Evolutionary conservation across 2,329 filamentous ascomycete genomes (phyloP), one percentile per base, ranked within the genome.

Genomic region (Sphaerulina musiva): DNA sequence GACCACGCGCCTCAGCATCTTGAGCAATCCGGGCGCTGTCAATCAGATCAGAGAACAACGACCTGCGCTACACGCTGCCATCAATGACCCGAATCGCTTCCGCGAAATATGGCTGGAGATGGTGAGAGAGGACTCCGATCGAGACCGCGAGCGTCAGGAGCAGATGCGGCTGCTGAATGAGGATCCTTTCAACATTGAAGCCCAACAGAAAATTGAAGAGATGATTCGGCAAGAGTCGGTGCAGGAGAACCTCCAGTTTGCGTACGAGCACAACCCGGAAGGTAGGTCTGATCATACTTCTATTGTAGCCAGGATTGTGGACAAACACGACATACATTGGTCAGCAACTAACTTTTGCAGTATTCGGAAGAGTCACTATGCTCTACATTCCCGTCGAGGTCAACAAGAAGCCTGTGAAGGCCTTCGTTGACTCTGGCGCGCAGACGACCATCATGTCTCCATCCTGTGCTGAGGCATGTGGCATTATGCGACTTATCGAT

Each of bases 371-470:
- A 63, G 93, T 98, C 40, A 90, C 92, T 64, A 93, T 98, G 85
- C 82, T 98, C 46, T 98, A 98, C 72, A 87, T 97, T 63, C 85
- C 95, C 67, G 91, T 95, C 57, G 88, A 95, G 70, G 93, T 98
- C 64, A 98, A 98, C 71, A 86, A 88, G 10, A 81, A 89, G 64
- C 88, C 87, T 54, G 85, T 98, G 65, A 97, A 96, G 76, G 93
- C 92, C 2, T 86, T 98, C 62, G 93, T 98, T 56, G 93, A 98
- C 71, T 97, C 93, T 1, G 93, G 93, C 57, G 93, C 93, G 23
- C 93, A 98, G 74, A 90, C 92, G 26, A 98, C 93, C 48, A 96
- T 98, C 75, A 98, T 98, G 93, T 97, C 92, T 4, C 93, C 93
- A 4, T 79, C 84, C 23, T 96, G 90, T 67, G 93, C 93, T 26